A percentile compares a stretch with the other conserved stretches of the same genome.
Evolutionary conservation across 768 basidiomycete species (phyloP).

Genomic region (Tephrocybe rancida): DNA sequence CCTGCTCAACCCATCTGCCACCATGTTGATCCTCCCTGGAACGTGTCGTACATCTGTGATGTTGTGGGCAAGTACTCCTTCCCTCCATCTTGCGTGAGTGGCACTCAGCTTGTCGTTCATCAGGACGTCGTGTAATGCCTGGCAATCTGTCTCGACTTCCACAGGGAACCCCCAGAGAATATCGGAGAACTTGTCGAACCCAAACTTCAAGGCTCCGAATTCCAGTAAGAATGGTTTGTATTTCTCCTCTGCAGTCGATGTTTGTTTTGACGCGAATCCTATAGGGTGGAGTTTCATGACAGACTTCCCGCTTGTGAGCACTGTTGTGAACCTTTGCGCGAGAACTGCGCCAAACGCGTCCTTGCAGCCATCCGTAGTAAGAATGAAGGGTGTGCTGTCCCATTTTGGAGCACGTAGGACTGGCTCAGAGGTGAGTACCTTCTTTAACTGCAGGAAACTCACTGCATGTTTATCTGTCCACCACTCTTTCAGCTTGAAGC

Average conservation of each 20-base stretch:
- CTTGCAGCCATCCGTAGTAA: slow-evolving; percentile 35
- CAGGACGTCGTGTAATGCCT: slow-evolving; percentile 28
- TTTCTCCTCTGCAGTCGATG: slow-evolving; percentile 23
- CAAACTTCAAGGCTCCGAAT: slow-evolving; percentile 35
- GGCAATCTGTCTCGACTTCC: slow-evolving; percentile 34
- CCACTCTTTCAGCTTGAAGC: background rate
- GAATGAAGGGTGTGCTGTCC: slow-evolving; percentile 33
- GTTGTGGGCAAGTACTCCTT: slow-evolving; percentile 29
- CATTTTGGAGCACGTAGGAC: slow-evolving; percentile 29
- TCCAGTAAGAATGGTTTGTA: slow-evolving; percentile 35
- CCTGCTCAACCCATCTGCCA: slow-evolving; percentile 33
- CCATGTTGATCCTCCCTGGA: slow-evolving; percentile 22
- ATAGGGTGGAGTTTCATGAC: slow-evolving; percentile 24
- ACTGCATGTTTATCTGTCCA: slow-evolving; percentile 15
- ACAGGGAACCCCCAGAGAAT: slow-evolving; percentile 28
- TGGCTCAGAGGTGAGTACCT: slow-evolving; percentile 29
- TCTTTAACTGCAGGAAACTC: slow-evolving; percentile 32
- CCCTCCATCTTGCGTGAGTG: slow-evolving; percentile 29
- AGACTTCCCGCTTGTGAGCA: slow-evolving; percentile 18
- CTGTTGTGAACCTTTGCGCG: slow-evolving; percentile 22
- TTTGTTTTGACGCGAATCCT: slow-evolving; percentile 32
- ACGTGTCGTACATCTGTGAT: slow-evolving; percentile 26
- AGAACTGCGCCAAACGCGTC: slow-evolving; percentile 34
- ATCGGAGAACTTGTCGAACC: slow-evolving; percentile 28
- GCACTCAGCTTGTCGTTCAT: slow-evolving; percentile 25